A percentile compares a stretch with the other conserved stretches of the same genome.
Conservation (phyloP, 208 protist genomes). For the Wallacemonas sp. region DNA sequence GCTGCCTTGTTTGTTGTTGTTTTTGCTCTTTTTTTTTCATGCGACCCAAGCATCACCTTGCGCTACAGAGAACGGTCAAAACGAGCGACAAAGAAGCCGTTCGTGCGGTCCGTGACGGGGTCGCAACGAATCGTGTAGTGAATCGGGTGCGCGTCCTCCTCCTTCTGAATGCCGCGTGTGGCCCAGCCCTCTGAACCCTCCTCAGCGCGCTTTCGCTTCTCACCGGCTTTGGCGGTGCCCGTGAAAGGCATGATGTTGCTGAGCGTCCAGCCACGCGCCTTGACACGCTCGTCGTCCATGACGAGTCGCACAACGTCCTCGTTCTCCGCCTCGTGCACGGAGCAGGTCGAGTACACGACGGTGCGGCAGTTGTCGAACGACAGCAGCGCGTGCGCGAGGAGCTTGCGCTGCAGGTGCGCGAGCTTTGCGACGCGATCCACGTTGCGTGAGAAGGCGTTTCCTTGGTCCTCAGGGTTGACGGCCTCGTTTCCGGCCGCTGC, state of each 20-base stretch:
- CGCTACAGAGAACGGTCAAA: conserved; percentile 60
- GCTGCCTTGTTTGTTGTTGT: conserved; percentile 11
- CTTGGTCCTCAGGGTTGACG: conserved; percentile 43
- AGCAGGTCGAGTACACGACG: conserved; percentile 93
- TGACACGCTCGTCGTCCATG: conserved; percentile 70
- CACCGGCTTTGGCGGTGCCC: not conserved
- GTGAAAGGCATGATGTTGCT: conserved; percentile 80
- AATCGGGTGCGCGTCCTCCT: conserved; percentile 46
- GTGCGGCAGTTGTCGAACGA: conserved; percentile 87
- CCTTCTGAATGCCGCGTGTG: conserved; percentile 5
- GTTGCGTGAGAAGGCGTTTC: conserved; percentile 53
- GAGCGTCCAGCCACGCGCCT: conserved; percentile 73
- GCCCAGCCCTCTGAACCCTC: not conserved
- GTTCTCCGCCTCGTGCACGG: conserved; percentile 88
- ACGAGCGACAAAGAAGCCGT: conserved; percentile 88
- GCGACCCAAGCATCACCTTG: not conserved
- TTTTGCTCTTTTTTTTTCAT: not conserved
- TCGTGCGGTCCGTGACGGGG: conserved; percentile 63
- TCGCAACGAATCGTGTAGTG: conserved; percentile 88
- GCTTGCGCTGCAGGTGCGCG: conserved; percentile 80
- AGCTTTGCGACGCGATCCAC: conserved; percentile 77
- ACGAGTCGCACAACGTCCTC: conserved; percentile 87
- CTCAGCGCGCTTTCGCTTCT: conserved; percentile 2
- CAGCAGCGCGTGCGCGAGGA: conserved; percentile 84
- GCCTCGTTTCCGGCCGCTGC: conserved; percentile 10